Base-by-base conservation (phyloP, 805 yeast species). In the Metschnikowia lochheadii region DNA sequence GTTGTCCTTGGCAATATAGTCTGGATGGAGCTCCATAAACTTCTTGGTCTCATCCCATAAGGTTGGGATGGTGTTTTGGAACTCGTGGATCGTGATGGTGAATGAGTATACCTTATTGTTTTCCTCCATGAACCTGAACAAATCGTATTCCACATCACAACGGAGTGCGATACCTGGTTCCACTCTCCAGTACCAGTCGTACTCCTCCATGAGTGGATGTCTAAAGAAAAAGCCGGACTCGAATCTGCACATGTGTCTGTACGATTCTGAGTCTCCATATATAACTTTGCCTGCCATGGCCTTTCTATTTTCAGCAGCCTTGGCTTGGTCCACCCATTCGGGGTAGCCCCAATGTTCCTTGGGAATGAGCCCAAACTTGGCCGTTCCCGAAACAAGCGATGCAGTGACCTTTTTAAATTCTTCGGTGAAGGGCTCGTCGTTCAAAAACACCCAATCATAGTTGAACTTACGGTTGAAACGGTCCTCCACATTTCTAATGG, bases 361-460 rank as follows among this genome's bases (percentile, higher is more conserved):
- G n/a, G 92, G 94, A 59, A 92, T 84, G 41, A 77, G 50, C 43
- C 96, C 98, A 62, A 84, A 94, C 56, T 83, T 78, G 44, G 91
- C 83, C 6, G 66, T 76, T 56, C 98, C 98, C 33, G 91, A 82
- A 14, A 84, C 83, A 62, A 89, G 69, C 11, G 86, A 78, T 1
- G 79, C 55, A 13, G 96, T 87, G 29, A 81, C 78, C 26, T 71
- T 69, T 60, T 81, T 88, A 68, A 94, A 92, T 60, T 89, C 94
- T 2, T 88, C 90, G 46, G 81, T 76, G 70, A 92, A 94, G 44
- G 79, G 85, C 51, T 84, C 89, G 65, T 92, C 97, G 67, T 92
- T 92, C 60, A 92, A 76, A 67, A 92, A 94, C 26, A 90, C 94
- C 97, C 98, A 92, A 60, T 95, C 97, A 64, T 92, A 92, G 56